Conservation (phyloP, 2,329 filamentous ascomycete species). For the Paraphaeosphaeria minitans region DNA sequence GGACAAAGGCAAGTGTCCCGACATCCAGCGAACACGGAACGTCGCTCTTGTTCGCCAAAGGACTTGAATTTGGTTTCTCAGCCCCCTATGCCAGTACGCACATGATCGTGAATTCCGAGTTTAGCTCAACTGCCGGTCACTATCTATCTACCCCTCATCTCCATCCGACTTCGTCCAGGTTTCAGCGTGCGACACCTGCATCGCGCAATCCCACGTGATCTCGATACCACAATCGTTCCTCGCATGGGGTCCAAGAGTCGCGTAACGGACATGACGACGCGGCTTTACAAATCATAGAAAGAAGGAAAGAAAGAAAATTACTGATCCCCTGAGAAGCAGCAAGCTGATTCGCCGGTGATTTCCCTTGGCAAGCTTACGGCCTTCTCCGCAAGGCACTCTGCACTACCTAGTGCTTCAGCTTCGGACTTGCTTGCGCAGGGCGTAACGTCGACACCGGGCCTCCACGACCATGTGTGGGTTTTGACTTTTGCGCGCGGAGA, state of each 20-base stretch:
- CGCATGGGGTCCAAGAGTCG: background rate
- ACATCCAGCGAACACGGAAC: background rate
- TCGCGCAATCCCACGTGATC: background rate
- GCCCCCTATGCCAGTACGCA: background rate
- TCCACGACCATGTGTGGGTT: background rate
- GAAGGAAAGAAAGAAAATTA: too few species aligned
- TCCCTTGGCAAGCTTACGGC: background rate
- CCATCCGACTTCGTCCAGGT: background rate
- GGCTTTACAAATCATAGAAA: too few species aligned
- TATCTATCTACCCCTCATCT: too few species aligned
- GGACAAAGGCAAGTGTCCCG: background rate
- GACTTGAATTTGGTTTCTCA: background rate
- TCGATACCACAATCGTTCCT: background rate
- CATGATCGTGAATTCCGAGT: background rate
- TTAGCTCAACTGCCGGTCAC: background rate
- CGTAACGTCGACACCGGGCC: constrained; percentile 1
- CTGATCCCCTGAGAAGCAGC: background rate
- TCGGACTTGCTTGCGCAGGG: background rate
- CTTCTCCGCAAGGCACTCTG: background rate
- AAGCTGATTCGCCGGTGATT: background rate
- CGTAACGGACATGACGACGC: background rate
- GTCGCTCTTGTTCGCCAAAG: background rate
- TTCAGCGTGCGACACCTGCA: background rate
- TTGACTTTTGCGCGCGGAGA: background rate
- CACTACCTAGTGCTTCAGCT: constrained; percentile 2